Base-by-base conservation (phyloP, 805 yeast genomes). In the Candida dajiaensis region DNA sequence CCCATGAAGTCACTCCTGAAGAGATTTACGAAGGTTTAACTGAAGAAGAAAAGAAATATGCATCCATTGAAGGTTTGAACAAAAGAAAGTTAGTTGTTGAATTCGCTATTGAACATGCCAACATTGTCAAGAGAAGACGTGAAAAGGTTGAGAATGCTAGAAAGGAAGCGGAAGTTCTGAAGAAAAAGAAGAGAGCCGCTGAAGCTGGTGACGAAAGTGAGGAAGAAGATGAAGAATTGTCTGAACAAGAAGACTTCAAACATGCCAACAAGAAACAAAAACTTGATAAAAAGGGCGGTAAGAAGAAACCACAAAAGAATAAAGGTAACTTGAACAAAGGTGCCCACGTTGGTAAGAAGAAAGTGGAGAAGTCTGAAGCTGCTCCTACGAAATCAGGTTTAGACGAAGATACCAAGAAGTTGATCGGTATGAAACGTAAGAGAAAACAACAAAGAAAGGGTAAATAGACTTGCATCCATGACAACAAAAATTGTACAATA, bases 91-190 rank as follows among this genome's bases (percentile, higher is more conserved):
- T 94, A 49, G 87, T 92, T 58, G 98, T 81, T 28, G 99, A 94
- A 64, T 94, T 94, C 71, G 97, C 99, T 6, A 76, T 94, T 58
- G 99, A 94, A 64, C 89, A 94, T 64, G 95, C 97, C 26, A 85
- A 86, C 61, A 96, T 94, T 47, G 83, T 94, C 38, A 87, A 86
- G 69, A 84, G 97, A 68, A 83, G 97, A 72, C 77, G 78, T 50
- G 97, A 89, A 43, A 81, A 74, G 57, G 75, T 77, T 31, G 64
- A 64, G 58, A 66, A 65, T 42, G 68, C 77, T 16, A 68, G 67
- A 52, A 70, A 67, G 31, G 47, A 57, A 20, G 62, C 65, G 12
- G 46, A 23, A 10, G 45, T 7, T 55, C 51, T 29, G 63, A 66
- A 45, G 63, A 56, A 48, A 59, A 62, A 56, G 18, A 63, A 57